Percentiles rank a stretch among this genome's conserved stretches.
phyloP scores from a whole-genome alignment of 176 grass and related monocot genomes.

The Rhipidocladum racemiflorum region DNA sequence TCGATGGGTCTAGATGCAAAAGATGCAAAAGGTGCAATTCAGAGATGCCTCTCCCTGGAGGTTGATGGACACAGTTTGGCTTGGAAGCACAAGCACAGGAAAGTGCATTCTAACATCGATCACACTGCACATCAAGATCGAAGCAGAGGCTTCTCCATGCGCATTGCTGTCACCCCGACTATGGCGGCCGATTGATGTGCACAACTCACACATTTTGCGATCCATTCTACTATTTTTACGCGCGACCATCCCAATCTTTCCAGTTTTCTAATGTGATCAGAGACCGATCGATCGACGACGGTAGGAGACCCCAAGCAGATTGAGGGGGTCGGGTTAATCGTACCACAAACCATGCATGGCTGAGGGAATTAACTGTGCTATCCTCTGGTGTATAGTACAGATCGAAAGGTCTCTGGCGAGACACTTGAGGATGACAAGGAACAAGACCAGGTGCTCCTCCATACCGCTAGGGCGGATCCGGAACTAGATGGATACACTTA shows the following conservation, averaged over 20 bases:
- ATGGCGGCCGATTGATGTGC: not conserved
- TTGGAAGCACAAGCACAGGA: not conserved
- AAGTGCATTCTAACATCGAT: not conserved
- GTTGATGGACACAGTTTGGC: not conserved
- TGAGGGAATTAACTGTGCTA: not conserved
- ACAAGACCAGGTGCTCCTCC: not conserved
- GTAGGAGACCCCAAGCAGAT: no score
- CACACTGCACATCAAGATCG: not conserved
- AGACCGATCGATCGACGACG: no score
- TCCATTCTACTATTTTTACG: not conserved
- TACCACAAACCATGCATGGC: not conserved
- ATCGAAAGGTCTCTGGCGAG: not conserved
- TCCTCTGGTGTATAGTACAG: not conserved
- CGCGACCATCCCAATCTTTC: no score
- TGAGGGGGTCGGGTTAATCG: no score
- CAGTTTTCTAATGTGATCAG: no score
- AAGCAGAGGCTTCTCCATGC: not conserved
- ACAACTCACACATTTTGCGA: not conserved
- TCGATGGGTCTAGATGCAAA: not conserved
- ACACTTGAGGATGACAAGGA: not conserved
- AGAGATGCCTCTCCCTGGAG: not conserved
- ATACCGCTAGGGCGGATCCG: no score
- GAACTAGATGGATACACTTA: no score
- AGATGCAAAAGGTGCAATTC: not conserved
- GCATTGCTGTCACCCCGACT: not conserved